Conservation (phyloP, 176 grass and related monocot genomes). For the Tuctoria greenei region DNA sequence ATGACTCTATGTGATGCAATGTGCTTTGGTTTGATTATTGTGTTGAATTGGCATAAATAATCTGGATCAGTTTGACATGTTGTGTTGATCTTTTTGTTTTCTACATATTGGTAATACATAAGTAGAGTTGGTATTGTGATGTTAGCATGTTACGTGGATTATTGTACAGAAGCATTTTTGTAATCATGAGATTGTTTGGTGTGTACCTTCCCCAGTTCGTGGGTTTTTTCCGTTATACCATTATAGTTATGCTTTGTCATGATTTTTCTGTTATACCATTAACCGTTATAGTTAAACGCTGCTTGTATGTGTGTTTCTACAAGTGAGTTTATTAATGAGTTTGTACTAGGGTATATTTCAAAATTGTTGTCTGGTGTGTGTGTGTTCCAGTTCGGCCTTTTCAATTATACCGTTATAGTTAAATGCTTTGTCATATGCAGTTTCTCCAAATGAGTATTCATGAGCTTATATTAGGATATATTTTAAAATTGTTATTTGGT, state of each 20-base stretch:
- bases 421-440: background rate
- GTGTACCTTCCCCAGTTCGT: background rate
- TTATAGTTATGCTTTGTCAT: background rate
- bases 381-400: background rate
- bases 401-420: background rate
- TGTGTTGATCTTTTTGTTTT: background rate
- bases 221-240: background rate
- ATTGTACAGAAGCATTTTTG: background rate
- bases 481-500: background rate
- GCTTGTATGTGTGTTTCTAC: no score
- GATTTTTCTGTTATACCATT: background rate
- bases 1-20: background rate
- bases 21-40: background rate
- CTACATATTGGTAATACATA: background rate
- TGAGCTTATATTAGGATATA: background rate
- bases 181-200: background rate
- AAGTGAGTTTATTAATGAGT: background rate
- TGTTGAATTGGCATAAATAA: background rate
- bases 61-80: no score
- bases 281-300: no score
- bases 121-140: background rate
- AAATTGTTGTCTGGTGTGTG: background rate
- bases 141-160: background rate
- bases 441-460: background rate
- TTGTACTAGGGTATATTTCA: background rate